Evolutionary conservation across 805 yeast species (phyloP), one percentile per base, ranked within the genome.

Genomic region (Saturnispora besseyi): DNA sequence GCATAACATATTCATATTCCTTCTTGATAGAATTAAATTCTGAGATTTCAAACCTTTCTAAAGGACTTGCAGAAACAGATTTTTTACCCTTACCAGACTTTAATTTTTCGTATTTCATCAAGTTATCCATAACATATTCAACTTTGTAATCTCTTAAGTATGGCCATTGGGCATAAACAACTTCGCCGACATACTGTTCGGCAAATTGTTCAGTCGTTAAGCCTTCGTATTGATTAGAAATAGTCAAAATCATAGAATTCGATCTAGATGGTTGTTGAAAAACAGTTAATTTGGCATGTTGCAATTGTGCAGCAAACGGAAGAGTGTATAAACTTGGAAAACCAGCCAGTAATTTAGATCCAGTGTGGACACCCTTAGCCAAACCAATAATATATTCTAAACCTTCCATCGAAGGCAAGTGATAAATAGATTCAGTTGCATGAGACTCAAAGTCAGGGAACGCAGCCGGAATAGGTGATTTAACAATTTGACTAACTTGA

Each of bases 151-250:
- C 97, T 57, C 81, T 76, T 56, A 93, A 70, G 60, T 79, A 87
- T n/a, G 99, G 99, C 91, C 96, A 93, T 57, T 82, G 79, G 11
- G 86, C 78, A 62, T 81, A 90, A 2, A 86, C 84, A 45, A 79
- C 66, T 51, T 79, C 74, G 43, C 80, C 82, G 49, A 84, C 58
- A 50, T 75, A 78, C 58, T 80, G 75, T 51, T 78, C 75, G 24
- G 88, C 82, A 58, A 87, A 74, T 53, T 84, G 86, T 45, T 78
- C 82, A 29, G 78, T 66, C 5, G 84, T 68, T 34, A 78, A 60
- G 37, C 82, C 82, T 30, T 67, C 67, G 68, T 80, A 77, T 8
- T 72, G 63, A 60, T 83, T 77, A 43, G 75, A 72, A 28, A 90
- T 59, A 2, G 76, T 70, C 55, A 93, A 69, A 31, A 89, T 76